phyloP scores from a whole-genome alignment of 2,329 filamentous ascomycete species.

The Verticillium dahliae region DNA sequence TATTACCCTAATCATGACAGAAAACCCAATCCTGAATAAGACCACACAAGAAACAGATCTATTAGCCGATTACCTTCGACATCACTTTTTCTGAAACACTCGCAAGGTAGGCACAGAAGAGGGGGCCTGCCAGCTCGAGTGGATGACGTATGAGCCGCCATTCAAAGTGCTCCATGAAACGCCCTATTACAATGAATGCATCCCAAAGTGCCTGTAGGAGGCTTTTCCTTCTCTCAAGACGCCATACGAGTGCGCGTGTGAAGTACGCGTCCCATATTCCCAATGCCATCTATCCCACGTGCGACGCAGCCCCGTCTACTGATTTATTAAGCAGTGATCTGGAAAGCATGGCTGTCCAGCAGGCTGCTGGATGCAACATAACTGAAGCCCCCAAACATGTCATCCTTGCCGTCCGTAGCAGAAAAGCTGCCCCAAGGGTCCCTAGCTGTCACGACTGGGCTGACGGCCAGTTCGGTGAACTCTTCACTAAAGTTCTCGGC shows the following conservation, averaged over 20 bases:
- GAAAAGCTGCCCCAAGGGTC: conserved; percentile 32
- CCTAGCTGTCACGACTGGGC: conserved; percentile 53
- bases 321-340: conserved; percentile 13
- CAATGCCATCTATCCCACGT: neutral
- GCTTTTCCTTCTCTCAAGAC: neutral
- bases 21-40: no score
- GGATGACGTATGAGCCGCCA: neutral
- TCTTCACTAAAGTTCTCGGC: conserved; percentile 95
- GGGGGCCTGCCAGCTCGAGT: neutral
- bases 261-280: neutral
- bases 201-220: neutral
- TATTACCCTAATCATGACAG: neutral
- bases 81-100: no score
- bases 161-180: neutral
- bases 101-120: no score
- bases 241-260: neutral
- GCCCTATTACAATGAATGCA: neutral
- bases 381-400: conserved; percentile 58
- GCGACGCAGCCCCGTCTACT: neutral
- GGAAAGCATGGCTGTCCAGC: conserved; percentile 41
- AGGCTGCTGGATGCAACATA: conserved; percentile 55
- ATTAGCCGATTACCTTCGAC: neutral
- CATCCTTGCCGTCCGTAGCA: conserved; percentile 36
- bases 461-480: conserved; percentile 81
- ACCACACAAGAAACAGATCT: neutral